A percentile compares a stretch with the other conserved stretches of the same genome.
These are phyloP conservation scores for Saccharum hybrid DNA, from an alignment of 202 grass and related monocot genomes.

Conservation along the genomic window DNA sequence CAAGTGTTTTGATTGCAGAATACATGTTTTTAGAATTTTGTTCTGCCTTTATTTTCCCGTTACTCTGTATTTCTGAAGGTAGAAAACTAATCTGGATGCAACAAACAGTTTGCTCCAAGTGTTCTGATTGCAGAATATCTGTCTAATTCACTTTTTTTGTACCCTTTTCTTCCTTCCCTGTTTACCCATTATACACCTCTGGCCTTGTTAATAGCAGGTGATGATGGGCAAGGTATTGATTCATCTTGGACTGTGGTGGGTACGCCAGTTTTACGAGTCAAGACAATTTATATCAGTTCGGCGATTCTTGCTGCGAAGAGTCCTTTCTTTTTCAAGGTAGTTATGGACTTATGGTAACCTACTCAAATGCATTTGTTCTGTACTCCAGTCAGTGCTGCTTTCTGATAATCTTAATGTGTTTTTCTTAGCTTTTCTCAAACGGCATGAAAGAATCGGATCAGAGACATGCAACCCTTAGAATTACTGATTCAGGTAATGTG, in stretches of 20 bases:
- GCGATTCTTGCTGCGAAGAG: constrained; percentile 98
- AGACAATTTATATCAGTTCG: constrained; percentile 80
- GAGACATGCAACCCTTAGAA: constrained; percentile 87
- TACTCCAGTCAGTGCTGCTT: constrained; percentile 24
- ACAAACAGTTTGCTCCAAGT: constrained; percentile 23
- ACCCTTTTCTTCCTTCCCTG: not conserved
- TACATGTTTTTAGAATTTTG: not conserved
- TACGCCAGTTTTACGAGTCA: constrained; percentile 62
- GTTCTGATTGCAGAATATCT: constrained; percentile 6
- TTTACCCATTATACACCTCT: constrained; percentile 3
- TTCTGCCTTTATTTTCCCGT: not conserved
- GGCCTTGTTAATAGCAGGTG: constrained; percentile 49
- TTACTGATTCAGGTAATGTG: constrained; percentile 85
- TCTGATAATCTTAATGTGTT: constrained; percentile 41
- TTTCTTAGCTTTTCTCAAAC: constrained; percentile 92
- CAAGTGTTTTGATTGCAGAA: constrained; percentile 25
- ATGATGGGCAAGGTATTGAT: constrained; percentile 76
- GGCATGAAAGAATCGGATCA: constrained; percentile 99
- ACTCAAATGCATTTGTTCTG: constrained; percentile 17
- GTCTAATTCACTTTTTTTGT: constrained; percentile 20
- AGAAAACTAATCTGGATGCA: constrained; percentile 12
- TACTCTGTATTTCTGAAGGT: not conserved
- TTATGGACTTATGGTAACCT: not conserved
- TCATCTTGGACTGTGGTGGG: constrained; percentile 56
- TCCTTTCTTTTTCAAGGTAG: constrained; percentile 96